These are phyloP conservation scores for Lactifluus echinatus DNA, from an alignment of 768 basidiomycete genomes.

Conservation along the genomic window DNA sequence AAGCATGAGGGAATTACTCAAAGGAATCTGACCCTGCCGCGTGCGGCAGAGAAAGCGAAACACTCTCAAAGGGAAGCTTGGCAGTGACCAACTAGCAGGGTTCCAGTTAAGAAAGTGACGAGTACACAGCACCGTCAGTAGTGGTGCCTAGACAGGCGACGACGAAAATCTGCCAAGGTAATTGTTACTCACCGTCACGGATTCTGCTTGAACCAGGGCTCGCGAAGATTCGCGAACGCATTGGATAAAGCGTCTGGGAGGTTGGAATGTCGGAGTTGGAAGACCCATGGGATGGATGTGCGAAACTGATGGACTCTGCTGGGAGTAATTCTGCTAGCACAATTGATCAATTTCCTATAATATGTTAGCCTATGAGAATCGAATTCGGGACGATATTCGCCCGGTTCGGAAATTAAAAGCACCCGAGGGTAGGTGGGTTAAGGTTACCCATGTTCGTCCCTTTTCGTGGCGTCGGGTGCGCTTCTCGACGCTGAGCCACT, in stretches of 20 bases:
- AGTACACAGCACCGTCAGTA: background rate
- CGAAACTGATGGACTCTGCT: background rate
- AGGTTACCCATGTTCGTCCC: background rate
- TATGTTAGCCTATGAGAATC: no score
- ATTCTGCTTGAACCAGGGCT: conserved; percentile 37
- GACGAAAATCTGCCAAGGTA: background rate
- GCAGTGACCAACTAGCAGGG: background rate
- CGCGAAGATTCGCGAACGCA: conserved; percentile 47
- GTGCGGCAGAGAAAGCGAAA: background rate
- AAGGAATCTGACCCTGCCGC: background rate
- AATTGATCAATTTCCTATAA: no score
- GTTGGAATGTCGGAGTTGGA: conserved; percentile 31
- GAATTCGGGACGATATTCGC: background rate
- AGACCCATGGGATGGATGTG: background rate
- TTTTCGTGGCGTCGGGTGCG: background rate
- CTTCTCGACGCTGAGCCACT: background rate
- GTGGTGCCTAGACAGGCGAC: background rate
- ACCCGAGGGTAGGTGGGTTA: background rate
- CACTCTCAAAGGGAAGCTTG: background rate
- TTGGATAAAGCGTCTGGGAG: conserved; percentile 39
- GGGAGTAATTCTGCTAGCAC: background rate
- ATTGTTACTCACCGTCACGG: conserved; percentile 42
- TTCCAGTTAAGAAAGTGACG: background rate
- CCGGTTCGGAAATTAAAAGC: background rate
- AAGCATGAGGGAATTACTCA: background rate